Evolutionary conservation across 208 protist genomes (phyloP), one percentile per base, ranked within the genome.

Genomic region (Plasmodiophora brassicae): DNA sequence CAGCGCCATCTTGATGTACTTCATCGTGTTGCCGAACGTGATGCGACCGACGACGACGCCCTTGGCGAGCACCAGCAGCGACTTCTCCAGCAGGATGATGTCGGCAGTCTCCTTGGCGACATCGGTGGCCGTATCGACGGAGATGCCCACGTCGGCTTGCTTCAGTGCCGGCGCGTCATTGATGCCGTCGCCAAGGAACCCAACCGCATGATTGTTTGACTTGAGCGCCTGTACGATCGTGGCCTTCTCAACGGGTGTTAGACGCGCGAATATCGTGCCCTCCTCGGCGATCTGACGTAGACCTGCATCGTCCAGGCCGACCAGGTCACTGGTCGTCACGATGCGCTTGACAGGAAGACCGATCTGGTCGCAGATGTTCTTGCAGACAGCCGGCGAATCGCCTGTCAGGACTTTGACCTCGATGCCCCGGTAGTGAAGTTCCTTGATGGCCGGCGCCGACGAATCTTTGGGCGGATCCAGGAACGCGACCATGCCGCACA

Each of bases 81-180:
- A 14, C 0, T 35, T 41, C 28, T 38, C 0, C 5, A 95, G 84
- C 0, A 96, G 91, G 14, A 96, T 93, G 39, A 95, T 89, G 65
- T 92, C 93, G 0, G 95, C 94, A 0, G 93, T 83, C 87, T 96
- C 93, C 43, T 96, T 92, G 0, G 95, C 95, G 54, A 96, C 91
- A 60, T 92, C 94, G 8, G 93, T 94, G 25, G 95, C 95, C 0
- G 93, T 87, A 28, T 95, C 95, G 46, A 97, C 91, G 0, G 95
- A 94, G 83, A 96, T 93, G 84, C 95, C 95, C 14, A 96, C 89
- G 87, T 97, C 94, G 0, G 95, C 93, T 44, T 93, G 85, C 5
- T 91, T 92, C 38, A 97, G 90, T 25, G 90, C 88, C 10, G 88
- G 85, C 28, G 90, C 89, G 72, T 91, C 90, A 65, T 91, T 91